Percentiles rank a stretch among this genome's conserved stretches.
Evolutionary conservation across 2,329 filamentous ascomycete species (phyloP).

Genomic region (Fusarium humuli): DNA sequence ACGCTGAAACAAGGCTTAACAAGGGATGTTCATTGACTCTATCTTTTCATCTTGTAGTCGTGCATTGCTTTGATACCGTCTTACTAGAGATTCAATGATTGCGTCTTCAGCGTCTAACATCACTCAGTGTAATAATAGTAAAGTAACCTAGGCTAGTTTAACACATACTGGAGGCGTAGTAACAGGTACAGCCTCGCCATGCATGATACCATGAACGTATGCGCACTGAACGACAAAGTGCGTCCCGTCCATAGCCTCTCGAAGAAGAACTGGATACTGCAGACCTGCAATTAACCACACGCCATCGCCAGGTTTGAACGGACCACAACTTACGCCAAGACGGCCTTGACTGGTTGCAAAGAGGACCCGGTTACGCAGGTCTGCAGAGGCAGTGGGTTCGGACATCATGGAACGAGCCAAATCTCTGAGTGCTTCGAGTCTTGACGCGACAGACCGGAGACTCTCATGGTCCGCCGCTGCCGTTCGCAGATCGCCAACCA

Average conservation of each 20-base stretch:
- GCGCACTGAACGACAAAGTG: not conserved
- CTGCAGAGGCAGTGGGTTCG: not conserved
- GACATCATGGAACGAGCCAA: not conserved
- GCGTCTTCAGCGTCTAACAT: too few species aligned
- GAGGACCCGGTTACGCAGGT: not conserved
- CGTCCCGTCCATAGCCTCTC: accelerated
- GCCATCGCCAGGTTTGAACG: accelerated
- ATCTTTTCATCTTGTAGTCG: too few species aligned
- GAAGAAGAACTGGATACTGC: not conserved
- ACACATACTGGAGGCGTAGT: not conserved
- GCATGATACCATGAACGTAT: not conserved
- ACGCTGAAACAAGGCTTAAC: too few species aligned
- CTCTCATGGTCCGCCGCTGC: not conserved
- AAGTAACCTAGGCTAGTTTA: not conserved
- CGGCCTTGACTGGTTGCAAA: accelerated
- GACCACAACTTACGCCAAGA: accelerated
- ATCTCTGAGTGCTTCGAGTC: not conserved
- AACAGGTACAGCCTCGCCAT: not conserved
- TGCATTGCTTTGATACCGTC: too few species aligned
- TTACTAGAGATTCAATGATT: too few species aligned
- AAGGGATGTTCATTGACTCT: accelerated
- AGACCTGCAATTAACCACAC: not conserved
- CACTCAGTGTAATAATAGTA: too few species aligned
- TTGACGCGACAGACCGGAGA: not conserved
- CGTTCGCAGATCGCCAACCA: not conserved